These are phyloP conservation scores for Poronia punctata DNA, from an alignment of 495 filamentous ascomycete species.

Conservation along the genomic window DNA sequence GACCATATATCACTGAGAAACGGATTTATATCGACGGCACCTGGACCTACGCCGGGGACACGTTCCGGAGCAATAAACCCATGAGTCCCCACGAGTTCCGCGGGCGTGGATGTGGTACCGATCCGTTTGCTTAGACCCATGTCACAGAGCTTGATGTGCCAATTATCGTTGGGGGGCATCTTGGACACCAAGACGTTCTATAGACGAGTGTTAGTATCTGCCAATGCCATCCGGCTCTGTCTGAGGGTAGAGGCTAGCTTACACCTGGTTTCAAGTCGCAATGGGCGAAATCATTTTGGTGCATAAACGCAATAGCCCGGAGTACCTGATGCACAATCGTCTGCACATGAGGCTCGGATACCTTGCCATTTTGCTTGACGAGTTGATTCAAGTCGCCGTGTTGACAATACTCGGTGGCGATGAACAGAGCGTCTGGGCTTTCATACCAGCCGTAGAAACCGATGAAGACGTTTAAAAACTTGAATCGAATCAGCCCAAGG, in stretches of 20 bases:
- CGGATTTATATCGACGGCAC: too few species aligned
- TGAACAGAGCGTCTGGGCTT: conserved; percentile 17
- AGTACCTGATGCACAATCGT: conserved; percentile 36
- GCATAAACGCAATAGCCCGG: conserved; percentile 38
- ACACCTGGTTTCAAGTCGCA: conserved; percentile 44
- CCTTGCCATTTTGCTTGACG: conserved; percentile 1
- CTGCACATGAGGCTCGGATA: conserved; percentile 32
- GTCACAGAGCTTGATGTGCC: conserved; percentile 14
- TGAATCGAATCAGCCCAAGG: not conserved
- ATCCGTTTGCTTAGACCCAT: conserved; percentile 14
- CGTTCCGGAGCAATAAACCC: conserved; percentile 7
- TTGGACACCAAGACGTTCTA: not conserved
- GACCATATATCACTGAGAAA: too few species aligned
- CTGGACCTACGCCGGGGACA: not conserved
- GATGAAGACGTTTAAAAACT: conserved; percentile 20
- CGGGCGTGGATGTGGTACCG: conserved; percentile 1
- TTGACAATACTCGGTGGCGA: conserved; percentile 37
- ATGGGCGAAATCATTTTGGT: conserved; percentile 38
- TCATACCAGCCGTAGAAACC: conserved; percentile 37
- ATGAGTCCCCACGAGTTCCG: not conserved
- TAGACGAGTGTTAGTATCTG: too few species aligned
- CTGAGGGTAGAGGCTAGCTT: conserved; percentile 2
- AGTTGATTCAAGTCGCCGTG: conserved; percentile 28
- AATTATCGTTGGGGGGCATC: conserved; percentile 1
- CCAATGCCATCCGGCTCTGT: too few species aligned